Conservation (phyloP, 2,329 filamentous ascomycete genomes). For the Aureobasidium sp. region DNA sequence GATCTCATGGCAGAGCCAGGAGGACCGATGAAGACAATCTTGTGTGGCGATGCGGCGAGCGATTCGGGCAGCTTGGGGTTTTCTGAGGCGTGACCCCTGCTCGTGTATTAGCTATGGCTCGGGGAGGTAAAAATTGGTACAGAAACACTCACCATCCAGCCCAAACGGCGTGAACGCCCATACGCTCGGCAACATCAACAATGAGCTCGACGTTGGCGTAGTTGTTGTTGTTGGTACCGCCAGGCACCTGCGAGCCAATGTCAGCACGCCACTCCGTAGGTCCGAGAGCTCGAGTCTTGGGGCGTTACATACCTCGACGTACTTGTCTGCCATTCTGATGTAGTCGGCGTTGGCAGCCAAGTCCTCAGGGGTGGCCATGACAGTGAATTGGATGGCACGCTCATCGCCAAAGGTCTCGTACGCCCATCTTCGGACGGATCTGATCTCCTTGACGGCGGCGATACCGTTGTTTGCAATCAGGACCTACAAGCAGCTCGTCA, state of each 20-base stretch:
- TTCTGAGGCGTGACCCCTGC: slow-evolving; percentile 92
- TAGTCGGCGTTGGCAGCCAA: slow-evolving; percentile 96
- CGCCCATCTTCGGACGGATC: slow-evolving; percentile 99
- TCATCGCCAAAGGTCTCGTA: slow-evolving; percentile 99
- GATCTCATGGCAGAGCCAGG: slow-evolving; percentile 98
- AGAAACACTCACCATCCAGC: slow-evolving; percentile 73
- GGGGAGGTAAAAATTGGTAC: not conserved
- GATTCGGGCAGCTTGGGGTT: slow-evolving; percentile 97
- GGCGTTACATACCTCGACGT: slow-evolving; percentile 64
- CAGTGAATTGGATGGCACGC: slow-evolving; percentile 95
- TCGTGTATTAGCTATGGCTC: slow-evolving; percentile 20
- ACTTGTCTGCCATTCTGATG: slow-evolving; percentile 99
- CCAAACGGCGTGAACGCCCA: slow-evolving; percentile 98
- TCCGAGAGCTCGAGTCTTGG: slow-evolving; percentile 2
- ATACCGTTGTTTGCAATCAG: slow-evolving; percentile 99
- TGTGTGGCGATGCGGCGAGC: slow-evolving; percentile 90
- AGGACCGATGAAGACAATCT: slow-evolving; percentile 98
- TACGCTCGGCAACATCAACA: slow-evolving; percentile 95
- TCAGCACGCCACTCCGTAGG: slow-evolving; percentile 8
- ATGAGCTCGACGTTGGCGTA: slow-evolving; percentile 99
- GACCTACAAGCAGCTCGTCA: slow-evolving; percentile 52
- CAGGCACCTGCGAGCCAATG: slow-evolving; percentile 58
- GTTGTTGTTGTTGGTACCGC: slow-evolving; percentile 99
- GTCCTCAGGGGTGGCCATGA: slow-evolving; percentile 99
- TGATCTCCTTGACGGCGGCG: slow-evolving; percentile 97